These are phyloP conservation scores for Teratosphaeria viscida DNA, from an alignment of 2,329 filamentous ascomycete species.

Conservation along the genomic window DNA sequence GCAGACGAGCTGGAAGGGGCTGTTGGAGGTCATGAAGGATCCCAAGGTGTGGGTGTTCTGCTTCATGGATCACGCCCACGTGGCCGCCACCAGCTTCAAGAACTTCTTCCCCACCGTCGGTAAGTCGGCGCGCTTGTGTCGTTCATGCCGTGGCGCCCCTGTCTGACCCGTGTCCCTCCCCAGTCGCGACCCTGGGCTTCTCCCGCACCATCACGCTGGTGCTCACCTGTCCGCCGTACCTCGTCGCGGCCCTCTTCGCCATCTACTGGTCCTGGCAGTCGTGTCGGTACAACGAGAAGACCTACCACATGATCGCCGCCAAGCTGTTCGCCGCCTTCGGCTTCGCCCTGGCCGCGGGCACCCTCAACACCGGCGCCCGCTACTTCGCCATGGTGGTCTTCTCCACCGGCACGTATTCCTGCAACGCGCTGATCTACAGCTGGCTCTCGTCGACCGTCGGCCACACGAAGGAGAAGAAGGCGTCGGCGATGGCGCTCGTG, in stretches of 20 bases:
- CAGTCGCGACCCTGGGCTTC: constrained; percentile 42
- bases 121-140: neutral
- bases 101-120: constrained; percentile 29
- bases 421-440: constrained; percentile 51
- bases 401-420: constrained; percentile 42
- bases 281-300: constrained; percentile 30
- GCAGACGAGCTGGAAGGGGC: constrained; percentile 31
- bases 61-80: constrained; percentile 47
- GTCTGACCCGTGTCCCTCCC: constrained; percentile 19
- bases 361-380: constrained; percentile 26
- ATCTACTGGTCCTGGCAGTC: constrained; percentile 27
- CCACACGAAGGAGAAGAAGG: constrained; percentile 45
- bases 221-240: constrained; percentile 34
- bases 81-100: constrained; percentile 43
- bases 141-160: neutral
- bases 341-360: constrained; percentile 28
- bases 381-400: constrained; percentile 19
- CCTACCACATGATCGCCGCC: constrained; percentile 30
- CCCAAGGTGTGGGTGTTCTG: constrained; percentile 44
- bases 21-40: constrained; percentile 41
- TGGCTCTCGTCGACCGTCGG: constrained; percentile 44
- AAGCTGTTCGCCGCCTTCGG: constrained; percentile 28
- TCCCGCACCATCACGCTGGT: constrained; percentile 39
- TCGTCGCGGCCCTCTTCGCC: constrained; percentile 20
- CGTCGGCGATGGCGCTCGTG: constrained; percentile 45